phyloP scores from a whole-genome alignment of 2,329 filamentous ascomycete species.

The Dothideomycetes sp. region DNA sequence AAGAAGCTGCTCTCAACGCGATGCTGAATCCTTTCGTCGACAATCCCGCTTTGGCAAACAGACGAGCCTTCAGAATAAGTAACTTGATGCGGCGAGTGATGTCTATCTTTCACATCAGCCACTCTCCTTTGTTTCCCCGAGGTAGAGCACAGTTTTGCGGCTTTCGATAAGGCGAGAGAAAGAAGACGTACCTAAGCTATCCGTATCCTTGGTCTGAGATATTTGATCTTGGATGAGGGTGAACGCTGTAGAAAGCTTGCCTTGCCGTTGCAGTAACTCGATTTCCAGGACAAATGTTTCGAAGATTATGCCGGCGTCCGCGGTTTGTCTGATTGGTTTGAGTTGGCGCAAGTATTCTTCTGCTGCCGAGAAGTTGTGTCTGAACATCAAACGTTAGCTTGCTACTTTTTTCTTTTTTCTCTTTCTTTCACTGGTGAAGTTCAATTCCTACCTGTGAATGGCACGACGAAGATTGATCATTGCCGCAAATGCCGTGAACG shows the following conservation, averaged over 20 bases:
- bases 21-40: conserved; percentile 69
- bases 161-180: not conserved
- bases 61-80: conserved; percentile 61
- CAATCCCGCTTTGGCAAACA: conserved; percentile 59
- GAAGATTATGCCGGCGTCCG: conserved; percentile 51
- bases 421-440: not conserved
- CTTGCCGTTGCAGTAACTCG: conserved; percentile 47
- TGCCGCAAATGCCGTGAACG: conserved; percentile 57
- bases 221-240: conserved; percentile 45
- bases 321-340: conserved; percentile 31
- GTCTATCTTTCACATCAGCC: too few relatives aligned
- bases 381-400: too few relatives aligned
- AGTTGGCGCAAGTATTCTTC: conserved; percentile 50
- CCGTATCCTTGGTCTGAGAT: conserved; percentile 42
- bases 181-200: conserved; percentile 17
- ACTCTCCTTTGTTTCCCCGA: too few relatives aligned
- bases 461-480: conserved; percentile 57
- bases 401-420: too few relatives aligned
- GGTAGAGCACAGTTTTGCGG: not conserved
- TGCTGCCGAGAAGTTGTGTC: conserved; percentile 49
- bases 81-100: conserved; percentile 61
- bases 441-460: conserved; percentile 41
- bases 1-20: conserved; percentile 62
- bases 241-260: conserved; percentile 46
- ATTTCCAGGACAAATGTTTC: conserved; percentile 52